These are phyloP conservation scores for Skeletonema potamos DNA, from an alignment of 108 stramenopile species.

Conservation along the genomic window DNA sequence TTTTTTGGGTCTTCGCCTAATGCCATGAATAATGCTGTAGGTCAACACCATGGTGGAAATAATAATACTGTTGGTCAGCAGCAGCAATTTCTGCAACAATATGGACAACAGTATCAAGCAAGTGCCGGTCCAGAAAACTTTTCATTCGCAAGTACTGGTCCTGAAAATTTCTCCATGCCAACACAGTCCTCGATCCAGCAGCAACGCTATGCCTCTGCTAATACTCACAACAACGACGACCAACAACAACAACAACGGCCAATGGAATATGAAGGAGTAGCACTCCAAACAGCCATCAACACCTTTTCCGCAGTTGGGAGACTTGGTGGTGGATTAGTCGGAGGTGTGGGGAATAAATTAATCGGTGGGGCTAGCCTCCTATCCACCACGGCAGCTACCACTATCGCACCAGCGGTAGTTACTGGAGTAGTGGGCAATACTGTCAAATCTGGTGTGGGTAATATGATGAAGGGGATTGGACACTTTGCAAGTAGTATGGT, in stretches of 20 bases:
- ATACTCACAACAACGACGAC: not conserved
- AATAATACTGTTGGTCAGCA: not conserved
- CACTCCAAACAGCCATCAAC: conserved; percentile 35
- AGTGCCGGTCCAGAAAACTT: not conserved
- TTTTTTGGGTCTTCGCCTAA: no score
- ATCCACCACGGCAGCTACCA: no score
- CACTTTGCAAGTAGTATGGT: not conserved
- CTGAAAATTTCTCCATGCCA: not conserved
- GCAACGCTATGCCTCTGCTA: no score
- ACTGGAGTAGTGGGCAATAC: not conserved
- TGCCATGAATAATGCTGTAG: no score
- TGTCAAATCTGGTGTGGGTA: not conserved
- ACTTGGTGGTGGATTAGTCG: not conserved
- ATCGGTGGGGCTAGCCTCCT: no score
- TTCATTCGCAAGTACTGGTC: not conserved
- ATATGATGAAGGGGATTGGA: not conserved
- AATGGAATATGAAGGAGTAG: conserved; percentile 33
- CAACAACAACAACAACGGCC: not conserved
- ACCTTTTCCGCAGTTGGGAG: conserved; percentile 34
- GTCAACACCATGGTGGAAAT: not conserved
- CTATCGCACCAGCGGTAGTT: no score
- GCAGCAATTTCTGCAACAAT: not conserved
- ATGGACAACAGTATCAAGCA: not conserved
- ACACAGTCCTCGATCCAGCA: not conserved
- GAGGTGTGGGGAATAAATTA: no score